Base-by-base conservation (phyloP, 2,329 filamentous ascomycete genomes). In the Tolypocladium ovalisporum region DNA sequence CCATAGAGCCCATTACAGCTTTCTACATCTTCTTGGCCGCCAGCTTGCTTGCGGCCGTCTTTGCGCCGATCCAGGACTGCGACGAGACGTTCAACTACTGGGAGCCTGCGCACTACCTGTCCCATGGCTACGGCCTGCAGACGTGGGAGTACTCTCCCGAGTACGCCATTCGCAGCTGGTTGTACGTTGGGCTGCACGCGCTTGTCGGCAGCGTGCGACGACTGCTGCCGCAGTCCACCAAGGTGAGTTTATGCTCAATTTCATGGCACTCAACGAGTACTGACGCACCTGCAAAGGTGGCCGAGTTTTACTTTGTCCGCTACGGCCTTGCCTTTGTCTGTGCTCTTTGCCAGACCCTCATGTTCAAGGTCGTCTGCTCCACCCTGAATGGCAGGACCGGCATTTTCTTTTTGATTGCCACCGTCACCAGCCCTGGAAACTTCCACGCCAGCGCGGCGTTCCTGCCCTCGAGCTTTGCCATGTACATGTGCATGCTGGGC, bases 11-110 rank as follows among this genome's bases (percentile, higher is more conserved):
- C 57, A 88, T 89, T 63, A 79, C 83, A 52, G 88, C 88, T 15
- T 95, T 97, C 70, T 94, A 88, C 68, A 73, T 90, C 61, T 94
- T 95, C 70, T 76, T 95, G 52, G 76, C 78, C 35, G 86, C 88
- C 62, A 90, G 90, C 68, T 63, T 88, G 22, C 66, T 93, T 27
- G 89, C 93, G 8, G 94, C 93, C 13, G 67, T 88, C 36, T 93
- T 87, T 70, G 86, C 91, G 2, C 94, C 94, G 0, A 96, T 99
- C 62, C 92, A 97, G 71, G 94, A 99, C 73, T 99, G 94, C 70
- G 94, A 99, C 66, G 94, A 99, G 76, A 93, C 93, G 13, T 99
- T 96, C 81, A 99, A 99, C 71, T 99, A 96, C 77, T 99, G 93
- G 91, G 94, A 99, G 67, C 93, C 94, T 0, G 85, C 92, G 0